Evolutionary conservation across 495 filamentous ascomycete genomes (phyloP), one percentile per base, ranked within the genome.

Genomic region (Cryomyces antarcticus): DNA sequence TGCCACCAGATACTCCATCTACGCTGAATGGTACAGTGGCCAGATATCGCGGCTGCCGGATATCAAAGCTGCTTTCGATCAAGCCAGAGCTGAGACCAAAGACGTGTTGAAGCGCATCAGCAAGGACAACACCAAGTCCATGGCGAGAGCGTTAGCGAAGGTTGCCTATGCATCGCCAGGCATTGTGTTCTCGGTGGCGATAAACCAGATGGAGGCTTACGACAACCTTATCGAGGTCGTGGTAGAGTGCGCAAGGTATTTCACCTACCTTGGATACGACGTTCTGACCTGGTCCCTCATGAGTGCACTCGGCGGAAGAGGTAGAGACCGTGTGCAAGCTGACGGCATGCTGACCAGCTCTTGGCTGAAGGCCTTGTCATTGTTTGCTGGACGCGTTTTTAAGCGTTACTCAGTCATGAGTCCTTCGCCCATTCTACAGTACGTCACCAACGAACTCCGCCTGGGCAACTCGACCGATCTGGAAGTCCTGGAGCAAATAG

Each of bases 141-240:
- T 92, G 76, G 84, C 86, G 36, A 73, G 82, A 49, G 71, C 72
- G 12, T 66, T 99, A 35, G 85, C 88, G 3, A 94, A 93, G 61
- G 77, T 84, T 7, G 81, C 87, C 6, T 80, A 79, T 46, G 73
- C 82, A 5, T 85, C 78, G 10, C 92, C 92, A 4, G 86, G 85
- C n/a, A 68, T 89, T 37, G 84, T 99, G 28, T 92, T 94, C 63
- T 75, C 74, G 50, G 75, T 87, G 36, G 81, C 85, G 7, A 70
- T 96, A 43, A 71, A 68, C 30, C 85, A 94, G 52, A 85, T 94
- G 38, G 85, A 95, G 59, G 71, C 77, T 0, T 95, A 96, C 57
- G 80, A 79, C 53, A 95, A 95, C 53, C 69, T 96, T 31, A 87
- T 88, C 45, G 83, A 93, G 45, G 79, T 80, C 6, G 80, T 99